Conservation (phyloP, 2,329 filamentous ascomycete species). For the Arthrinium puccinioides region DNA sequence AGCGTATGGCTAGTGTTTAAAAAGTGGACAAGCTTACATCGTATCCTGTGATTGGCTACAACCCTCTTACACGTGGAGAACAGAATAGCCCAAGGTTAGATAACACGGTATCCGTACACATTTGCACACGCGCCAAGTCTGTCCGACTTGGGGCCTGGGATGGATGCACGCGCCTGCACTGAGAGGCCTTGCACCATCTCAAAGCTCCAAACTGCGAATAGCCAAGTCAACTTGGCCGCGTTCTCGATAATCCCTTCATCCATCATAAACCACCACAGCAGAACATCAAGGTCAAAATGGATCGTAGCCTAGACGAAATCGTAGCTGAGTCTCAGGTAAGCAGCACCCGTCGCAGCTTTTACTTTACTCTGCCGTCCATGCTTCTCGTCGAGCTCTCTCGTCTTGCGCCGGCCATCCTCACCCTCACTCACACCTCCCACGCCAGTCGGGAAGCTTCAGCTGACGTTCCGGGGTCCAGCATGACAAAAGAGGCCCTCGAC, state of each 20-base stretch:
- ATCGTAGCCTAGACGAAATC: constrained; percentile 26
- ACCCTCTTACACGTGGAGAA: too few relatives aligned
- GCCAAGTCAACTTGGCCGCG: too few relatives aligned
- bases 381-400: too few relatives aligned
- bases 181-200: not conserved
- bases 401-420: too few relatives aligned
- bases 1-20: too few relatives aligned
- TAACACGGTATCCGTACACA: not conserved
- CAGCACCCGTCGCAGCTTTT: not conserved
- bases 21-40: too few relatives aligned
- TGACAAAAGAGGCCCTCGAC: constrained; percentile 16
- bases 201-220: not conserved
- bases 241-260: not conserved
- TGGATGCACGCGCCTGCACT: not conserved
- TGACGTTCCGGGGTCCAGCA: too few relatives aligned
- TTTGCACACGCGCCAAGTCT: not conserved
- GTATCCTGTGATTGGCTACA: too few relatives aligned
- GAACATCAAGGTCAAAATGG: constrained; percentile 21
- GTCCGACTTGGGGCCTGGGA: not conserved
- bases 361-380: too few relatives aligned
- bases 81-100: too few relatives aligned
- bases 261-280: constrained; percentile 6
- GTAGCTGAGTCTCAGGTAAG: constrained; percentile 26
- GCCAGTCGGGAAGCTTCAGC: too few relatives aligned
- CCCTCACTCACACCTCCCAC: too few relatives aligned